Evolutionary conservation across 2,329 filamentous ascomycete genomes (phyloP), one percentile per base, ranked within the genome.

Genomic region (Apiospora saccharicola): DNA sequence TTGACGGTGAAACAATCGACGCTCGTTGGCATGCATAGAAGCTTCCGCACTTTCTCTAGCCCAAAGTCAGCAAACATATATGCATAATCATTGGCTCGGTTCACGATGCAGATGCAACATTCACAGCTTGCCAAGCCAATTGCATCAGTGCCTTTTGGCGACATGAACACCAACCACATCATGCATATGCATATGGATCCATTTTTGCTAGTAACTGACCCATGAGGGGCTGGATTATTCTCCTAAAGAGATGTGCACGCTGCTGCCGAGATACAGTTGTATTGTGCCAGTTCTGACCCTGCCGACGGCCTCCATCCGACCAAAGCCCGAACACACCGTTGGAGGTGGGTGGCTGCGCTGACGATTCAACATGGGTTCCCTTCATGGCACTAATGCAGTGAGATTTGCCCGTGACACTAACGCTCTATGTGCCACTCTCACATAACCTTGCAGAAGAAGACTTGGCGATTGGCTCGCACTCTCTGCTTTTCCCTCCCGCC

Each of bases 361-460:
- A 64, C 57, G 41, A 7, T 41, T n/a, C 57, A 64, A 64, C 57
- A 64, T 34, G 57, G 57, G 57, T 64, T 41, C 26, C 4, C 34
- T n/a, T 7, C 41, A n/a, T 64, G 57, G 34, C 57, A 64, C 57
- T 64, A 64, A 64, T 64, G 57, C 57, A 64, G 57, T 64, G 34
- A 64, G 57, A 64, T 64, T 64, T 64, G 57, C 57, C 57, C 34
- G 34, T 24, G 37, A 22, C 34, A 41, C 57, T 64, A 64, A 64
- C 19, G 19, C 34, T 26, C 34, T 64, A 10, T 37, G 53, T 61
- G 30, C 26, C 53, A 61, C 5, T 61, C 30, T 22, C 53, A 34
- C 53, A 61, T 61, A 57, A 57, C 30, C 53, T 61, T n/a, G 53
- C 19, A 61, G 53, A 37, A 37, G 16, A 12, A 19, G 3, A 61